A percentile compares a stretch with the other conserved stretches of the same genome.
These are phyloP conservation scores for Apophysomyces trapeziformis DNA, from an alignment of 371 early-diverging fungal genomes.

Conservation along the genomic window DNA sequence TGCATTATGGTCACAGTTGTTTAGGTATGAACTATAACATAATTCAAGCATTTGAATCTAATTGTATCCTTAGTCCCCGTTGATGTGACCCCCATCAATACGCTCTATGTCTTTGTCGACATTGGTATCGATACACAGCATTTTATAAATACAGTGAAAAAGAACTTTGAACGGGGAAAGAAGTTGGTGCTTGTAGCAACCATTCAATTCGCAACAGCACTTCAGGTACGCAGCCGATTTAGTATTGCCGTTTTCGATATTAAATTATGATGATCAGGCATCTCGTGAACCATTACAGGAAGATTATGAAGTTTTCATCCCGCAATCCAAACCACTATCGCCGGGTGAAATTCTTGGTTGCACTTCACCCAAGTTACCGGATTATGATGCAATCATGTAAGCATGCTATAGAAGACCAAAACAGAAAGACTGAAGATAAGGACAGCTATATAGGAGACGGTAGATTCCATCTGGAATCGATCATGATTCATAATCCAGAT, in stretches of 20 bases:
- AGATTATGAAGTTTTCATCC: constrained; percentile 75
- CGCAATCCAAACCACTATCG: constrained; percentile 96
- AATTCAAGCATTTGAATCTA: not conserved
- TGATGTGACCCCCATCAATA: constrained; percentile 92
- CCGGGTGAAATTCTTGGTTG: constrained; percentile 99
- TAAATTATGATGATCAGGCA: constrained; percentile 27
- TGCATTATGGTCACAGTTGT: constrained; percentile 99
- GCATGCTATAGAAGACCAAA: not conserved
- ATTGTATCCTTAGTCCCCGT: constrained; percentile 79
- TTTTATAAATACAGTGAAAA: constrained; percentile 87
- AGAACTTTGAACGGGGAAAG: constrained; percentile 79
- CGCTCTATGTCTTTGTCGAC: constrained; percentile 99
- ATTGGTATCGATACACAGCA: constrained; percentile 96
- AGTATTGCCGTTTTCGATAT: not conserved
- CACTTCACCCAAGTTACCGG: constrained; percentile 90
- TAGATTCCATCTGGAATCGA: constrained; percentile 98
- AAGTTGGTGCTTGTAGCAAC: constrained; percentile 91
- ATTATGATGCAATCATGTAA: constrained; percentile 74
- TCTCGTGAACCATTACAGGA: constrained; percentile 65
- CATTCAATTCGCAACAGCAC: constrained; percentile 95
- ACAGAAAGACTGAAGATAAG: not conserved
- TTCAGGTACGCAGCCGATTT: constrained; percentile 62
- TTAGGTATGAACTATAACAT: constrained; percentile 58
- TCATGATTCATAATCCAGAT: constrained; percentile 98
- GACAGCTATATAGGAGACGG: constrained; percentile 94